Base-by-base conservation (phyloP, 78 protist species). In the Dictyostelium intermedium region DNA sequence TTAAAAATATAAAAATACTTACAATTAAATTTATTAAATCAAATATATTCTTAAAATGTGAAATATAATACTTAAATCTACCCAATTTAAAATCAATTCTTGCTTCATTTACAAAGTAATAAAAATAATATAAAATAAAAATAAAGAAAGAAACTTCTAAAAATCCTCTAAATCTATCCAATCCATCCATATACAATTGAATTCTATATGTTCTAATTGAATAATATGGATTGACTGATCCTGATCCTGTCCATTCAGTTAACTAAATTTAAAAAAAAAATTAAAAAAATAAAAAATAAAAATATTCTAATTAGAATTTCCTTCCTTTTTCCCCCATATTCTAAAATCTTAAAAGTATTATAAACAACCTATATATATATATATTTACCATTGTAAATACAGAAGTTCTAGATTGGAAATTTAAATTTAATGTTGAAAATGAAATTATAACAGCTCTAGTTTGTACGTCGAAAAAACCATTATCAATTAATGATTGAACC, bases 401-500 rank as follows among this genome's bases (percentile, higher is more conserved):
- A 14, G 93, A 78, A 14, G 83, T 84, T 34, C 93, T 39, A 5
- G 93, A 78, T 47, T 89, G 81, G 32, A 79, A 89, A 45, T 80
- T 89, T 37, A 89, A 43, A 41, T 79, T 89, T 18, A 69, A 69
- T 18, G 93, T 66, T 1, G 45, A 25, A 37, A 89, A 89, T 47
- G 87, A 80, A n/a, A 89, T 61, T n/a, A 89, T 80, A 37, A 89
- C 93, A 2, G 93, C 85, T 18, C 93, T n/a, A 43, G 86, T 80
- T 47, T 80, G 80, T 11, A 35, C 41, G 47, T 80, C 73, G 30
- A 89, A 80, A n/a, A 80, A 89, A 1, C 63, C 83, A 69, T 89
- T 89, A 45, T 77, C 20, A 41, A 78, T 41, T 11, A 87, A 53
- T 45, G 37, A 20, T 27, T 66, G 13, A 23, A 89, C 8, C 3